Evolutionary conservation across 1,284 basidiomycete genomes (phyloP), one percentile per base, ranked within the genome.

Genomic region (Xerocomus minutiporus): DNA sequence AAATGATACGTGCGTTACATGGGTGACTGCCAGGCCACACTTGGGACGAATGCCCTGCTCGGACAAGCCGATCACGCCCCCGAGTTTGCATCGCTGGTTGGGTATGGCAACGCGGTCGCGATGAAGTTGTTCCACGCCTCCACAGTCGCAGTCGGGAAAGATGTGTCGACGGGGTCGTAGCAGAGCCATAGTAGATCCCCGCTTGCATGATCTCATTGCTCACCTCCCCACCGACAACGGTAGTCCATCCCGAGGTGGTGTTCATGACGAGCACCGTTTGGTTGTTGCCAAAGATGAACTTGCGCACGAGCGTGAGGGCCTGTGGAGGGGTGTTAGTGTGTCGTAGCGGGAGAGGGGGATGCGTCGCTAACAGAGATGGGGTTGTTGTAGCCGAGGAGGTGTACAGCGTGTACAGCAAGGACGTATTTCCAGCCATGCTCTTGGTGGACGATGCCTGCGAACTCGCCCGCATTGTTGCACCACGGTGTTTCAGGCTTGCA

Each of bases 381-480:
- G 28, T 74, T 71, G 46, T 68, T 69, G 17, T 70, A 59, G 1
- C 81, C 74, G 8, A 87, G 72, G 13, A 84, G 70, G 61, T 88
- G 84, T 1, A 83, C 82, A 4, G 84, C 76, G 50, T 73, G 70
- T 46, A 74, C 68, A 59, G 82, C 77, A 20, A 88, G 73, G 2
- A 73, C 77, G 61, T 85, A 88, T 11, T 81, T 81, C 77, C 82
- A 83, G 45, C 78, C 78, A 41, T 85, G 77, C 64, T 88, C 86
- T 64, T 88, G 86, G 60, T 86, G 84, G 23, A 87, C 74, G 26
- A 87, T 81, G 0, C 86, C 86, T 1, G 80, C 84, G 56, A 82
- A 79, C 42, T 79, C 71, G 23, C 80, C 79, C 2, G 65, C 63
- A 51, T 85, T 82, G 50, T 82, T 80, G 51, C 67, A 73, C 82